phyloP scores from a whole-genome alignment of 169 alveolate species.

The Plasmodium sp. region DNA sequence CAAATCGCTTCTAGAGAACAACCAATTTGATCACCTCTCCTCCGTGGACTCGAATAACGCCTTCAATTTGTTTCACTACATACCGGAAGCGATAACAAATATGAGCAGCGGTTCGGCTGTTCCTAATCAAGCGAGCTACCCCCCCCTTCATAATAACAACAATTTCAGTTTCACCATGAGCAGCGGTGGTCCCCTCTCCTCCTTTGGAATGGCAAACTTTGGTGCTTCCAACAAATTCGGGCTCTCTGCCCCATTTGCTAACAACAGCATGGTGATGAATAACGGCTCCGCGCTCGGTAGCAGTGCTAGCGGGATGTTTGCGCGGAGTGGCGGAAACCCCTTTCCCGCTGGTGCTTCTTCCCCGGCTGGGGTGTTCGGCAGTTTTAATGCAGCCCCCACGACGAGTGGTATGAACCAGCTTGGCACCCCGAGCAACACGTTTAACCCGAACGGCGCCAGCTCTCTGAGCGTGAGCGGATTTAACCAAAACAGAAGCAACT shows the following conservation, averaged over 20 bases:
- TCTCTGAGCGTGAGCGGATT: neutral
- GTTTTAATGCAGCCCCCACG: neutral
- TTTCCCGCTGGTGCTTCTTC: neutral
- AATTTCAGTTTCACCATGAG: neutral
- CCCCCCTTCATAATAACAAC: neutral
- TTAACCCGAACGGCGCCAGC: neutral
- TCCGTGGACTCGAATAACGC: neutral
- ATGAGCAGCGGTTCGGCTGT: conserved; percentile 10
- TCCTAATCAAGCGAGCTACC: neutral
- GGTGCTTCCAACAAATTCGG: conserved; percentile 5
- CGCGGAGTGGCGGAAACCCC: neutral
- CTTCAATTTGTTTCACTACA: conserved; percentile 41
- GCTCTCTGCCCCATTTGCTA: neutral
- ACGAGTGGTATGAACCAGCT: neutral
- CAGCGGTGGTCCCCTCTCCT: neutral
- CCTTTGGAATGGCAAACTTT: neutral
- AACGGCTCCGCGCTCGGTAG: neutral
- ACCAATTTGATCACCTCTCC: neutral
- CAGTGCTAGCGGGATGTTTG: neutral
- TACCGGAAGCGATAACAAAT: conserved; percentile 58
- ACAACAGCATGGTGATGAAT: neutral
- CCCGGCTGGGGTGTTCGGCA: neutral
- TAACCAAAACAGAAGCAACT: conserved; percentile 13
- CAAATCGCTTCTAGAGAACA: neutral
- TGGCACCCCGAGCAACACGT: neutral